Percentiles rank a stretch among this genome's conserved stretches.
Conservation (phyloP, 140 eudicot genomes). For the Stevia rebaudiana region DNA sequence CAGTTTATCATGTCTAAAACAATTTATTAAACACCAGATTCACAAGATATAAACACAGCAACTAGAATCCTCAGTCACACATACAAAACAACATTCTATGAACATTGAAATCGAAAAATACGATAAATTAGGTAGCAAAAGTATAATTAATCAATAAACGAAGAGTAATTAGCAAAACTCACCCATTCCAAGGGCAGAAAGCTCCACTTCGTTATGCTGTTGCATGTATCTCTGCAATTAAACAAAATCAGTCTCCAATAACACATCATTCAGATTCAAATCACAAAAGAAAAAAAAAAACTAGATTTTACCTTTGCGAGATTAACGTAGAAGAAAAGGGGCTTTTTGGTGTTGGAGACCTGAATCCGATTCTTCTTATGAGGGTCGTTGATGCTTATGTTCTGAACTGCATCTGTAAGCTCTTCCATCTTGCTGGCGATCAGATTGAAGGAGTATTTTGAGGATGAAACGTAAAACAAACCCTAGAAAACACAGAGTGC, state of each 20-base stretch:
- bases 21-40: neutral
- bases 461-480: constrained; percentile 4
- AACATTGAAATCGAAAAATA: neutral
- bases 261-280: neutral
- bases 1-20: neutral
- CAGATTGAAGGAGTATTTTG: neutral
- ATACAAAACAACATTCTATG: neutral
- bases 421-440: constrained; percentile 28
- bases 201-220: constrained; percentile 74
- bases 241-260: neutral
- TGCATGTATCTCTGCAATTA: constrained; percentile 66
- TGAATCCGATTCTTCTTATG: constrained; percentile 70
- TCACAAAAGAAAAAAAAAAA: neutral
- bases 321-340: constrained; percentile 74
- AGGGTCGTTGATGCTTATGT: constrained; percentile 22
- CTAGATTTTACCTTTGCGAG: constrained; percentile 55
- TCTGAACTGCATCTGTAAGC: constrained; percentile 47
- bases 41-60: neutral
- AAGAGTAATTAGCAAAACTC: constrained; percentile 4
- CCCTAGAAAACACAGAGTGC: constrained; percentile 11
- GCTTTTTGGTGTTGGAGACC: constrained; percentile 78
- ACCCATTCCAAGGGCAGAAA: constrained; percentile 91
- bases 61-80: neutral
- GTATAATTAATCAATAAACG: neutral
- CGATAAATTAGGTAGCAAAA: neutral